These are phyloP conservation scores for Nannochloris sp. DNA, from an alignment of 139 green algal species.

Conservation along the genomic window DNA sequence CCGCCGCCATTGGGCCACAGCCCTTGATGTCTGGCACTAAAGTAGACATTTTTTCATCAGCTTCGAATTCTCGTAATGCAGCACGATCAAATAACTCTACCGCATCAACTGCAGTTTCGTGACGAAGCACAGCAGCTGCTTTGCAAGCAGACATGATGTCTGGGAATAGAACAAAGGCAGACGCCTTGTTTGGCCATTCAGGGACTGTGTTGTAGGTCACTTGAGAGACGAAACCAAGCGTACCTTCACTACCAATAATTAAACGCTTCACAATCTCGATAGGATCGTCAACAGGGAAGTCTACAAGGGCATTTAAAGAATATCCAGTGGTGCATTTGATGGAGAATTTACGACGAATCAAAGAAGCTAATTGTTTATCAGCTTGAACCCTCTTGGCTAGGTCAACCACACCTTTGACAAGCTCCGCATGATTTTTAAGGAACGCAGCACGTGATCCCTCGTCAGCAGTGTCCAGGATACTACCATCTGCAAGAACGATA, in stretches of 20 bases:
- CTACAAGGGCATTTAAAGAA: conserved; percentile 86
- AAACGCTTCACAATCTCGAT: conserved; percentile 95
- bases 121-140: conserved; percentile 67
- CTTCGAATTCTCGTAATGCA: conserved; percentile 62
- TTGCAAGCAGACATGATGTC: conserved; percentile 75
- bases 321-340: conserved; percentile 99
- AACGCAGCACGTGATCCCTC: conserved; percentile 58
- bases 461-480: conserved; percentile 89
- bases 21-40: conserved; percentile 79
- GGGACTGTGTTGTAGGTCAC: conserved; percentile 93
- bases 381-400: conserved; percentile 58
- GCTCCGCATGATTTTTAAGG: conserved; percentile 56
- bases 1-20: conserved; percentile 66
- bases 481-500: conserved; percentile 89
- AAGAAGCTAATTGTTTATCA: conserved; percentile 74
- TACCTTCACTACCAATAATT: conserved; percentile 92
- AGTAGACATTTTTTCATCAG: conserved; percentile 62
- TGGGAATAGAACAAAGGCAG: conserved; percentile 87
- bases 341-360: conserved; percentile 93
- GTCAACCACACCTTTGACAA: conserved; percentile 70
- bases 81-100: conserved; percentile 95
- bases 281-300: conserved; percentile 81
- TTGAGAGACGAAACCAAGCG: conserved; percentile 82
- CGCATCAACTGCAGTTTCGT: conserved; percentile 85
- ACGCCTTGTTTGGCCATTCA: conserved; percentile 81